These are phyloP conservation scores for Fallopia convolvulus DNA, from an alignment of 148 eudicot species.

Conservation along the genomic window DNA sequence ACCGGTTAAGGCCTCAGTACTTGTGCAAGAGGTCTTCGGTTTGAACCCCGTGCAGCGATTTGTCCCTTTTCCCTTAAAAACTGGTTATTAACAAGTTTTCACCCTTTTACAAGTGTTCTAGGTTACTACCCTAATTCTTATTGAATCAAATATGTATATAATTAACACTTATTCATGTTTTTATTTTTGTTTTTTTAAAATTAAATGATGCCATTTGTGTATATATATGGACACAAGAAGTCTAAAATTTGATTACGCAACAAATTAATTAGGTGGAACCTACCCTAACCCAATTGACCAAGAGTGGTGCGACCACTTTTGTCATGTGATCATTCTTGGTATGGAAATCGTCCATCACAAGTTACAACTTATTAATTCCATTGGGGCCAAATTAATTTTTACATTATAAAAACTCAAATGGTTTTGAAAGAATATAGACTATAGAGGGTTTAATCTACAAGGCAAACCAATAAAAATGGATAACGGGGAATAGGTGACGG, in stretches of 20 bases:
- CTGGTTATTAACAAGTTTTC: too few species aligned
- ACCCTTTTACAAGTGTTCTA: too few species aligned
- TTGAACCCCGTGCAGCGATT: too few species aligned
- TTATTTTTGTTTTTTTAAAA: too few species aligned
- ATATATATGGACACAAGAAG: background rate
- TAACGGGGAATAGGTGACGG: background rate
- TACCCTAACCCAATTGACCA: background rate
- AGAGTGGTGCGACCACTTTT: background rate
- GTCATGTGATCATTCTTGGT: background rate
- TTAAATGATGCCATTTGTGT: too few species aligned
- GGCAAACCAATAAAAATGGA: background rate
- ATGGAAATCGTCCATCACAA: background rate
- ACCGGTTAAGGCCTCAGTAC: too few species aligned
- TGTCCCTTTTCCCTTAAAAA: too few species aligned
- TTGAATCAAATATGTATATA: too few species aligned
- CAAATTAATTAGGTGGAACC: background rate
- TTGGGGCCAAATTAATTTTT: background rate
- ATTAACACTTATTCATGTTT: too few species aligned
- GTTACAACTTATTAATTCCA: background rate
- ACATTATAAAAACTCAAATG: background rate
- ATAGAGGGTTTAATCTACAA: background rate
- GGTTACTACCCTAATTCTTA: too few species aligned
- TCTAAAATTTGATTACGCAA: background rate
- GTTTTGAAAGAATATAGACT: background rate
- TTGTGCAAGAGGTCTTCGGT: too few species aligned